These are phyloP conservation scores for Vicia sativa DNA, from an alignment of 306 rosid species.

Conservation along the genomic window DNA sequence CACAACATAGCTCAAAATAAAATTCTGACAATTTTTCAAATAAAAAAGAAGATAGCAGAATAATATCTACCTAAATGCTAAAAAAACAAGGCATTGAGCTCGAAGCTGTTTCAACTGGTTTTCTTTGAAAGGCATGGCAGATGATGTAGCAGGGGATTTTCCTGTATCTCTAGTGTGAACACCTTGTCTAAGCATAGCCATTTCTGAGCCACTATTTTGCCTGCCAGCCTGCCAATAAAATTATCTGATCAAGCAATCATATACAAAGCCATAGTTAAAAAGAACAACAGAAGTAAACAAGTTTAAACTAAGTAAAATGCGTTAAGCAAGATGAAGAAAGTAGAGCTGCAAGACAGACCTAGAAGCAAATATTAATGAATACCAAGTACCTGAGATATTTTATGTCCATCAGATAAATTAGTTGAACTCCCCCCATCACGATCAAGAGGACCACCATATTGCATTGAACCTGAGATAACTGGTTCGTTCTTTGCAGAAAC, in stretches of 20 bases:
- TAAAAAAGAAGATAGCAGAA: conserved; percentile 12
- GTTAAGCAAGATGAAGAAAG: conserved; percentile 8
- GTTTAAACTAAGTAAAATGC: conserved; percentile 3
- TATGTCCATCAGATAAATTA: conserved; percentile 57
- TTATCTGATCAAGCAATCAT: conserved; percentile 41
- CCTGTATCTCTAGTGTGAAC: conserved; percentile 77
- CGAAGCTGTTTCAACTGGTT: conserved; percentile 98
- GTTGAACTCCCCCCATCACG: conserved; percentile 67
- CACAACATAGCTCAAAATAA: conserved; percentile 37
- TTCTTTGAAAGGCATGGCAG: conserved; percentile 81
- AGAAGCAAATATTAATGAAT: conserved; percentile 10
- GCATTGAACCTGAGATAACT: conserved; percentile 57
- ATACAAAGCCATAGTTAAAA: conserved; percentile 25
- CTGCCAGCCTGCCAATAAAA: conserved; percentile 67
- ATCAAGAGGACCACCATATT: conserved; percentile 60
- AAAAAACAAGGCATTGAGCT: conserved; percentile 99
- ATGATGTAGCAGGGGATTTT: conserved; percentile 60
- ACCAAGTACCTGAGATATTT: conserved; percentile 59
- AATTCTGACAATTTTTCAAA: conserved; percentile 25
- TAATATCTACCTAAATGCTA: conserved; percentile 81
- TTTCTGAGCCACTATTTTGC: conserved; percentile 68
- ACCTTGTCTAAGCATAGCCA: conserved; percentile 61
- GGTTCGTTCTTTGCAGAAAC: conserved; percentile 59
- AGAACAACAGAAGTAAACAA: conserved; percentile 34
- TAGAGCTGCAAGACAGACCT: conserved; percentile 26